These are phyloP conservation scores for Botrytis deweyae DNA, from an alignment of 2,329 filamentous ascomycete genomes.

Conservation along the genomic window DNA sequence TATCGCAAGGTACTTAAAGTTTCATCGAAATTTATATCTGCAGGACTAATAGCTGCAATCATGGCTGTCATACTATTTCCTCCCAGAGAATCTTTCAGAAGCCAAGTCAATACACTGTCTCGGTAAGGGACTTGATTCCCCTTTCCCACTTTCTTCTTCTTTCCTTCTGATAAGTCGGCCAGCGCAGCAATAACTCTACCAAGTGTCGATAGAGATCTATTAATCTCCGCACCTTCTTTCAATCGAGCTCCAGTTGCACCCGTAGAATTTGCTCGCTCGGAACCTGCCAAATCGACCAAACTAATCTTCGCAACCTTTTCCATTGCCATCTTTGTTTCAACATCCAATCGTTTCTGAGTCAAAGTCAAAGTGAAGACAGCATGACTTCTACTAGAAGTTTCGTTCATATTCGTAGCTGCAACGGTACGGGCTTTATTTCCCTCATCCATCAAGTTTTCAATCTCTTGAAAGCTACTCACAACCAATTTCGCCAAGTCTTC, in stretches of 20 bases:
- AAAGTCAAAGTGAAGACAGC: slow-evolving; percentile 96
- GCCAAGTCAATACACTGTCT: slow-evolving; percentile 94
- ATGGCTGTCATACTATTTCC: slow-evolving; percentile 99
- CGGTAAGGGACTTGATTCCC: slow-evolving; percentile 85
- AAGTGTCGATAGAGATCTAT: slow-evolving; percentile 90
- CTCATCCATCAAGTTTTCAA: slow-evolving; percentile 98
- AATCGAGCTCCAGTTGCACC: slow-evolving; percentile 91
- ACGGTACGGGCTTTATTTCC: slow-evolving; percentile 98
- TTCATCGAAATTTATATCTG: slow-evolving; percentile 98
- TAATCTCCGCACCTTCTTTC: slow-evolving; percentile 98
- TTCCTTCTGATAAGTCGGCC: slow-evolving; percentile 83
- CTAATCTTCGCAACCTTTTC: slow-evolving; percentile 99
- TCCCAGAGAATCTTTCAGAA: slow-evolving; percentile 93
- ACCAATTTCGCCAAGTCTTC: slow-evolving; percentile 96
- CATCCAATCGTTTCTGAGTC: slow-evolving; percentile 88
- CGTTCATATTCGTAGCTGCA: slow-evolving; percentile 99
- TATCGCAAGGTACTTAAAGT: slow-evolving; percentile 94
- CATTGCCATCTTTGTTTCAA: slow-evolving; percentile 92
- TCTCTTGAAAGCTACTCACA: slow-evolving; percentile 89
- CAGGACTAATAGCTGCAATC: slow-evolving; percentile 98
- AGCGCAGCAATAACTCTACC: slow-evolving; percentile 96
- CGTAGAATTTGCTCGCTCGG: slow-evolving; percentile 94
- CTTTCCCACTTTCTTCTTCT: slow-evolving; percentile 73
- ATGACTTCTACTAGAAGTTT: slow-evolving; percentile 96
- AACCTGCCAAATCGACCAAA: slow-evolving; percentile 95